Percentiles rank a stretch among this genome's conserved stretches.
Evolutionary conservation across 2,329 filamentous ascomycete genomes (phyloP).

Genomic region (Fusarium virguliforme): DNA sequence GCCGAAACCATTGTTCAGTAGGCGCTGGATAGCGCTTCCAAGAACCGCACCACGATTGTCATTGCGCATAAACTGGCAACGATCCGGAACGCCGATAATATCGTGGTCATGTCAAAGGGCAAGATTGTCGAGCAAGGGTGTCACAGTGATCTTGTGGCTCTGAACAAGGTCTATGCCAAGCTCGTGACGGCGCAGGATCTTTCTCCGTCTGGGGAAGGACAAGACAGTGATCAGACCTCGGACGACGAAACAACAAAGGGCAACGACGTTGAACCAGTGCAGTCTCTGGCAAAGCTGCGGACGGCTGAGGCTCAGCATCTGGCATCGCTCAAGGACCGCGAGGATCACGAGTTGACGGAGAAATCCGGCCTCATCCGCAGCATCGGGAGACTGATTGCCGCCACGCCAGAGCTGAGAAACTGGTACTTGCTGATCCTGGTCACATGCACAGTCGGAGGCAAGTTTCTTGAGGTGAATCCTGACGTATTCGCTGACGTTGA

Average conservation of each 20-base stretch:
- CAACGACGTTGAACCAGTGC: not conserved
- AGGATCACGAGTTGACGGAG: slow-evolving; percentile 27
- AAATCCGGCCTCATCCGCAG: slow-evolving; percentile 18
- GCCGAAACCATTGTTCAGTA: slow-evolving; percentile 67
- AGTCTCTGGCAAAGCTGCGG: not conserved
- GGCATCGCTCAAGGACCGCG: slow-evolving; percentile 59
- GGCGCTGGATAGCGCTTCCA: slow-evolving; percentile 67
- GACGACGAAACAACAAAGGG: not conserved
- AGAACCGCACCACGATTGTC: slow-evolving; percentile 73
- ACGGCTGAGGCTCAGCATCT: slow-evolving; percentile 48
- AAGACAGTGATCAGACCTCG: not conserved
- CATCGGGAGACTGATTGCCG: slow-evolving; percentile 10
- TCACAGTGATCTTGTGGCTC: slow-evolving; percentile 67
- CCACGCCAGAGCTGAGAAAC: slow-evolving; percentile 15
- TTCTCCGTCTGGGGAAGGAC: slow-evolving; percentile 9
- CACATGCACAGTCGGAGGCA: slow-evolving; percentile 23
- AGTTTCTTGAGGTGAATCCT: slow-evolving; percentile 26
- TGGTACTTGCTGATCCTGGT: slow-evolving; percentile 9
- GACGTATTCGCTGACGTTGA: not conserved
- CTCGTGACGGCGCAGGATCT: slow-evolving; percentile 63
- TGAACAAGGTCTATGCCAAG: slow-evolving; percentile 63
- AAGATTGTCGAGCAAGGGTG: slow-evolving; percentile 71
- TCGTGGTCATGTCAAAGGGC: slow-evolving; percentile 74
- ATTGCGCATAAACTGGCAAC: slow-evolving; percentile 74
- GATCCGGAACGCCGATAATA: slow-evolving; percentile 73